phyloP scores from a whole-genome alignment of 257 asterid species.

The Linaria vulgaris region DNA sequence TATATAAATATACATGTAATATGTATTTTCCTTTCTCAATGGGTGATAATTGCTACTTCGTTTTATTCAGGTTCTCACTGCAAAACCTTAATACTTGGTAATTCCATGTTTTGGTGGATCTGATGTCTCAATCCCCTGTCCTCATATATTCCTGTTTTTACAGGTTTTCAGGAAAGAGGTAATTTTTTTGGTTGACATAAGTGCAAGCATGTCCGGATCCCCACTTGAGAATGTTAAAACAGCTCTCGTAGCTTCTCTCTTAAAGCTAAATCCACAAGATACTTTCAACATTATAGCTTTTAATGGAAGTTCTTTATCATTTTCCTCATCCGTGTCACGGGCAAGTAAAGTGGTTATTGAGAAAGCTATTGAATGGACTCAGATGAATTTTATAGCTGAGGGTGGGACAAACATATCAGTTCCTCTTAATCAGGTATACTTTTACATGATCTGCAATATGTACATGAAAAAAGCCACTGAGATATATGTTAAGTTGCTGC shows the following conservation, averaged over 20 bases:
- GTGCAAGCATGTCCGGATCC: constrained; percentile 73
- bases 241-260: constrained; percentile 54
- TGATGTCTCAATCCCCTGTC: neutral
- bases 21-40: too few species aligned
- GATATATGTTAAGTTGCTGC: too few species aligned
- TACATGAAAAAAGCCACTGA: too few species aligned
- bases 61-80: too few species aligned
- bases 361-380: constrained; percentile 61
- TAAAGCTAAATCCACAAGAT: constrained; percentile 56
- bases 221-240: constrained; percentile 63
- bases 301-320: constrained; percentile 37
- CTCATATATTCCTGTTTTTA: constrained; percentile 3
- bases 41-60: too few species aligned
- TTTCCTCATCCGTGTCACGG: constrained; percentile 54
- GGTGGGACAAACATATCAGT: constrained; percentile 60
- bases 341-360: constrained; percentile 48
- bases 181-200: constrained; percentile 65
- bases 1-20: too few species aligned
- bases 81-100: too few species aligned
- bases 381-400: constrained; percentile 48
- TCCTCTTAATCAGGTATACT: constrained; percentile 70
- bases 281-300: constrained; percentile 68
- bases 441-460: too few species aligned
- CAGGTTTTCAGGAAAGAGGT: constrained; percentile 79
- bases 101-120: too few species aligned